phyloP scores from a whole-genome alignment of 768 basidiomycete species.

The Mycena venus region DNA sequence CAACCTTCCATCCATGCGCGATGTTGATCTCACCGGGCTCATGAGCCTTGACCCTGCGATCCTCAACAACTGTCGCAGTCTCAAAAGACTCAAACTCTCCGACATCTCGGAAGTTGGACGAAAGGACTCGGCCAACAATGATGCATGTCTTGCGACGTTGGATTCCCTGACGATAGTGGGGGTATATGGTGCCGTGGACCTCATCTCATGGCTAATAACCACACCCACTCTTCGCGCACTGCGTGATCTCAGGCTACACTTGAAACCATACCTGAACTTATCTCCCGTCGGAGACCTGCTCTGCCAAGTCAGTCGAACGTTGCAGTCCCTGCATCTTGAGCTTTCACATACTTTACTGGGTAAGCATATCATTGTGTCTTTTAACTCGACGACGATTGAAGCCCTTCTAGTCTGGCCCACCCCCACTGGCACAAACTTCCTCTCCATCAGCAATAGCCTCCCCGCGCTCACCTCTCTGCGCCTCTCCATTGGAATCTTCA shows the following conservation, averaged over 20 bases:
- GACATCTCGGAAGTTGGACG: neutral
- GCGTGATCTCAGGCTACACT: constrained; percentile 15
- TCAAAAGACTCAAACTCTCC: constrained; percentile 12
- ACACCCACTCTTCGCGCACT: neutral
- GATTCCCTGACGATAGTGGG: constrained; percentile 16
- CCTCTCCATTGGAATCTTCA: constrained; percentile 13
- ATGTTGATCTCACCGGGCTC: constrained; percentile 22
- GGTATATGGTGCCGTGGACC: neutral
- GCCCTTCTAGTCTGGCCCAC: neutral
- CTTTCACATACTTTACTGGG: too few relatives aligned
- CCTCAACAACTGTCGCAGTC: neutral
- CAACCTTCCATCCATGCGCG: neutral
- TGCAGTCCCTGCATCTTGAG: constrained; percentile 18
- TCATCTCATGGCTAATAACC: constrained; percentile 3
- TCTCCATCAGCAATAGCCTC: neutral
- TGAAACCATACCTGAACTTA: neutral
- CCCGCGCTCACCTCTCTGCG: constrained; percentile 10
- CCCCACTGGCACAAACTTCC: neutral
- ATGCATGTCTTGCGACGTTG: neutral
- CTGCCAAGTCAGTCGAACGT: neutral
- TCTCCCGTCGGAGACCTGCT: neutral
- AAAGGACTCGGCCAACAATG: neutral
- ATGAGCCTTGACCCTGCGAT: neutral
- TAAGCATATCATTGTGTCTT: too few relatives aligned
- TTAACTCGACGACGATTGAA: neutral